These are phyloP conservation scores for Heterobasidion parviporum DNA, from an alignment of 1,284 basidiomycete species.

Conservation along the genomic window DNA sequence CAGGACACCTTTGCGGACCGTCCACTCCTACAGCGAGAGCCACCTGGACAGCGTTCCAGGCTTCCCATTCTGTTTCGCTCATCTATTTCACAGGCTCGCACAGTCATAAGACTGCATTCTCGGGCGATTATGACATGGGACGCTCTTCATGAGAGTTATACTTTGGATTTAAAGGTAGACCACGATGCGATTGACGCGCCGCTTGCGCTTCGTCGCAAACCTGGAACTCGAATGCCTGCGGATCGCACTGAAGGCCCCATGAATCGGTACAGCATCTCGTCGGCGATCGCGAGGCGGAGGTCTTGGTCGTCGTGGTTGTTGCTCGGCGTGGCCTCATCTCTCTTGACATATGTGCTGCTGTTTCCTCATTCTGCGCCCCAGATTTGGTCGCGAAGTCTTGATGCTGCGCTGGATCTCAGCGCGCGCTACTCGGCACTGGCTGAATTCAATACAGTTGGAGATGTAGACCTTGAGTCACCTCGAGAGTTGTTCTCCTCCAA, in stretches of 20 bases:
- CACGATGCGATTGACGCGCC: too few relatives aligned
- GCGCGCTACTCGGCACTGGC: background rate
- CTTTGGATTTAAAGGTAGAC: background rate
- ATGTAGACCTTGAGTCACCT: background rate
- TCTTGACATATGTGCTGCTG: background rate
- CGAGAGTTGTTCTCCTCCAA: constrained; percentile 12
- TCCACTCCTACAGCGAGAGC: background rate
- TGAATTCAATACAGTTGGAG: background rate
- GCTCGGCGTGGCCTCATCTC: background rate
- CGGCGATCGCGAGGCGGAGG: background rate
- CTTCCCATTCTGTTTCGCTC: background rate
- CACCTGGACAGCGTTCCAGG: background rate
- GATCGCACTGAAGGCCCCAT: too few relatives aligned
- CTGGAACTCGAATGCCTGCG: background rate
- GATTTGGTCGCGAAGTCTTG: background rate
- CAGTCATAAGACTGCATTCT: background rate
- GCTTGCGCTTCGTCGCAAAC: background rate
- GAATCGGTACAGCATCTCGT: background rate
- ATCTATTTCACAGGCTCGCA: background rate
- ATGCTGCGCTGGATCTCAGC: background rate
- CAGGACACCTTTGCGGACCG: too few relatives aligned
- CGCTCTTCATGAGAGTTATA: background rate
- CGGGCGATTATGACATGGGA: background rate
- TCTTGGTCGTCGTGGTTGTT: background rate
- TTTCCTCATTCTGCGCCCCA: background rate